Conservation (phyloP, 345 rosid species). For the Salix udensis region DNA sequence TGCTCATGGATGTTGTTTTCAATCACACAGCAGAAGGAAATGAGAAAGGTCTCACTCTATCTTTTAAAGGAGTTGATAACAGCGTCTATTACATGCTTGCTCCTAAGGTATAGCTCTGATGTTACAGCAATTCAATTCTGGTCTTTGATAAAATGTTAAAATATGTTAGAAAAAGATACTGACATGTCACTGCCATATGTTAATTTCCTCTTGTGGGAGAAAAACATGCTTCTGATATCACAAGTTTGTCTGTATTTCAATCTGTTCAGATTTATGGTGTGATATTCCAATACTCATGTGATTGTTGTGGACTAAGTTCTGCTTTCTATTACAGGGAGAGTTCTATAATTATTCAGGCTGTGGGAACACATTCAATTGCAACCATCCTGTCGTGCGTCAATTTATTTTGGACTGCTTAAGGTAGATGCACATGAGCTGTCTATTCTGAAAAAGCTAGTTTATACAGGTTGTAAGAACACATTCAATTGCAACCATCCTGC, state of each 20-base stretch:
- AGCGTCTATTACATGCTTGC: slow-evolving; percentile 95
- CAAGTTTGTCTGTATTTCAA: not conserved
- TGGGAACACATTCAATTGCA: slow-evolving; percentile 97
- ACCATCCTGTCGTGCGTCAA: slow-evolving; percentile 93
- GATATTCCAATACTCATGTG: not conserved
- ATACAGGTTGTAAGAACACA: too few species aligned
- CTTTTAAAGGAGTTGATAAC: slow-evolving; percentile 92
- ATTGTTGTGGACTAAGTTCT: slow-evolving; percentile 9
- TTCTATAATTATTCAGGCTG: slow-evolving; percentile 97
- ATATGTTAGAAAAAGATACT: not conserved
- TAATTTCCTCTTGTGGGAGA: not conserved
- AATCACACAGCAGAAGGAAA: slow-evolving; percentile 99
- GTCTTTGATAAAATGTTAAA: not conserved
- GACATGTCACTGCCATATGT: not conserved
- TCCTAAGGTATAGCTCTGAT: slow-evolving; percentile 65
- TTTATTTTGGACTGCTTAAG: slow-evolving; percentile 85
- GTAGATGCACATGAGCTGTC: slow-evolving; percentile 32
- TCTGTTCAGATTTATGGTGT: not conserved
- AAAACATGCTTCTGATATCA: not conserved
- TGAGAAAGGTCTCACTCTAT: slow-evolving; percentile 77
- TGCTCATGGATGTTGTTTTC: slow-evolving; percentile 90
- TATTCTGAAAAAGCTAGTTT: not conserved
- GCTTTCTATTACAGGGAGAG: slow-evolving; percentile 61
- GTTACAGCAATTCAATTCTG: not conserved
- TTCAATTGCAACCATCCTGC: too few species aligned